Evolutionary conservation across 805 yeast genomes (phyloP).

Genomic region (Candida tammaniensis): DNA sequence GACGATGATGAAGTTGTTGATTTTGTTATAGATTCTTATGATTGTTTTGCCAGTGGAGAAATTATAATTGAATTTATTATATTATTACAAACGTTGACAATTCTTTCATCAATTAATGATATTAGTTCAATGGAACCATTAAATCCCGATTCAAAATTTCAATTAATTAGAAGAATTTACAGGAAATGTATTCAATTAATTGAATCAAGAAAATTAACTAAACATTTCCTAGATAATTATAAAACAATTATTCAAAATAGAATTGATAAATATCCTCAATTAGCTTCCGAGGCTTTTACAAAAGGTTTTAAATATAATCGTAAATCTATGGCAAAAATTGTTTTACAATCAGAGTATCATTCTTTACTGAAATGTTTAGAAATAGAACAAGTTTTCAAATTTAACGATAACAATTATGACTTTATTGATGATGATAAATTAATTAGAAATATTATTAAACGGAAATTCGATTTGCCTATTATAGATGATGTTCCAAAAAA

Average conservation of each 20-base stretch:
- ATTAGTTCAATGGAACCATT: conserved; percentile 18
- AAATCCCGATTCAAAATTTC: conserved; percentile 20
- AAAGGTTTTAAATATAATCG: conserved; percentile 15
- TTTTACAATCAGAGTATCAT: conserved; percentile 53
- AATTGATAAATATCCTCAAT: conserved; percentile 48
- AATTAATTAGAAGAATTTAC: conserved; percentile 47
- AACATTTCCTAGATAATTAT: conserved; percentile 26
- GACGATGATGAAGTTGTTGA: conserved; percentile 42
- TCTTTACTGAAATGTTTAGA: conserved; percentile 45
- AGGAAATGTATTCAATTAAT: conserved; percentile 62
- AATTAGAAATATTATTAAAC: conserved; percentile 56
- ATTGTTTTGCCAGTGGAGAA: conserved; percentile 57
- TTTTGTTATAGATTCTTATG: conserved; percentile 54
- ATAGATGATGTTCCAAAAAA: neutral
- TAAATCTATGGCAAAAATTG: conserved; percentile 50
- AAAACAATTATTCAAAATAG: conserved; percentile 31
- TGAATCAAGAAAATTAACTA: conserved; percentile 50
- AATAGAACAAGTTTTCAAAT: conserved; percentile 22
- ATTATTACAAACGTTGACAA: conserved; percentile 50
- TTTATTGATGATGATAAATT: conserved; percentile 59
- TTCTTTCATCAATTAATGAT: conserved; percentile 23
- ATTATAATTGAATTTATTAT: conserved; percentile 57
- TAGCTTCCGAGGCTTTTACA: conserved; percentile 19
- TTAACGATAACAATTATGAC: conserved; percentile 27
- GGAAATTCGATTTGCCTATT: conserved; percentile 21